Conservation (phyloP, 805 yeast species). For the Cyberlindnera xishuangbannaensis region DNA sequence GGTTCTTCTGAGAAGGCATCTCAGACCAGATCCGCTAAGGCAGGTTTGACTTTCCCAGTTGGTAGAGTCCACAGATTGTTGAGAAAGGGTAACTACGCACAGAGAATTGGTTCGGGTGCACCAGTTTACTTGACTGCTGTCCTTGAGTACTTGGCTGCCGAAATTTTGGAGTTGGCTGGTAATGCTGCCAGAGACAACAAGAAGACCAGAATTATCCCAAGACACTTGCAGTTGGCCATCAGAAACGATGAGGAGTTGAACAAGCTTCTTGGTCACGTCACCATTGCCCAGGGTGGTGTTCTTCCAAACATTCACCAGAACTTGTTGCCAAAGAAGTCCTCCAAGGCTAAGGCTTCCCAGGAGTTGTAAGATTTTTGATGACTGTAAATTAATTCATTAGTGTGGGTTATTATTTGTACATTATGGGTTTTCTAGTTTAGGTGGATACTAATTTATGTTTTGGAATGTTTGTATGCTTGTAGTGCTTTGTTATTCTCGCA, state of each 20-base stretch:
- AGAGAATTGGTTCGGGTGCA: constrained; percentile 99
- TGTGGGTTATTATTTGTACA: constrained; percentile 19
- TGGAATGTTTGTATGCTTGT: constrained; percentile 6
- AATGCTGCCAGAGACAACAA: constrained; percentile 99
- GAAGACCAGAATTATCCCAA: constrained; percentile 98
- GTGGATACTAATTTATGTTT: constrained; percentile 22
- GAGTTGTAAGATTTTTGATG: constrained; percentile 39
- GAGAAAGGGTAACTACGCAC: constrained; percentile 97
- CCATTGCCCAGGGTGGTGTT: constrained; percentile 99
- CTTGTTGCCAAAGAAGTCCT: constrained; percentile 75
- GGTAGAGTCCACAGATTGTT: constrained; percentile 97
- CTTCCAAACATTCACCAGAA: constrained; percentile 96
- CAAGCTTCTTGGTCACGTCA: constrained; percentile 87
- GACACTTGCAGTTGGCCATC: constrained; percentile 97
- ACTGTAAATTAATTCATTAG: constrained; percentile 11
- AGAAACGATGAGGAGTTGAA: constrained; percentile 98
- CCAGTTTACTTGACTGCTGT: constrained; percentile 98
- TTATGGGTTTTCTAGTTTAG: constrained; percentile 23
- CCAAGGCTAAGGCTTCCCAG: constrained; percentile 59
- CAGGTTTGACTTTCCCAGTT: constrained; percentile 98
- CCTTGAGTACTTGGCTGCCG: constrained; percentile 95
- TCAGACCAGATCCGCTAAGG: constrained; percentile 97
- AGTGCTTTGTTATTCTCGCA: not conserved
- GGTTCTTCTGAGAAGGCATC: constrained; percentile 93
- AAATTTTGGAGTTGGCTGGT: constrained; percentile 97